Conservation (phyloP, 192 early-diverging fungal genomes). For the Coemansia sp. region DNA sequence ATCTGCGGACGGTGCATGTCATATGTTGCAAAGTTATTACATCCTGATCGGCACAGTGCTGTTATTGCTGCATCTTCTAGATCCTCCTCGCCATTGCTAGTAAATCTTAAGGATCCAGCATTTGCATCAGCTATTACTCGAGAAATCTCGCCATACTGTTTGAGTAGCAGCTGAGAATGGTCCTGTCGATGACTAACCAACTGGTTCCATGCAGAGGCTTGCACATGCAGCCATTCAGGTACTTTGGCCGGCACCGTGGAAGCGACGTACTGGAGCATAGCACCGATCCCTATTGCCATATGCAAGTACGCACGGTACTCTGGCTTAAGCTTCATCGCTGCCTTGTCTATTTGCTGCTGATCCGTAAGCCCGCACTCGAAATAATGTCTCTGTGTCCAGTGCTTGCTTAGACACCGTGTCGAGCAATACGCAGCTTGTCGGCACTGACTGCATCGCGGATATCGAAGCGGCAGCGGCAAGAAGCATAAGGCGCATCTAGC, state of each 20-base stretch:
- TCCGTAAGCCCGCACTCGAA: constrained; percentile 18
- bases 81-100: not conserved
- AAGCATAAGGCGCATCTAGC: constrained; percentile 34
- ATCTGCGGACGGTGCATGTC: constrained; percentile 8
- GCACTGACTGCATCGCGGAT: constrained; percentile 46
- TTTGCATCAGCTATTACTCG: constrained; percentile 4
- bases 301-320: constrained; percentile 24
- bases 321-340: constrained; percentile 24
- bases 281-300: constrained; percentile 21
- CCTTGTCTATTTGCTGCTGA: not conserved
- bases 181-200: constrained; percentile 27
- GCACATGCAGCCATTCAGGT: constrained; percentile 26
- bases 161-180: constrained; percentile 32
- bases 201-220: constrained; percentile 26
- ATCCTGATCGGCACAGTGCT: constrained; percentile 24
- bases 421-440: constrained; percentile 33
- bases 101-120: no score
- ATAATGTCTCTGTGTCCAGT: constrained; percentile 38
- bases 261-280: not conserved
- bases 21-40: constrained; percentile 42
- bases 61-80: constrained; percentile 3
- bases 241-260: not conserved
- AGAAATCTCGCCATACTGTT: constrained; percentile 38
- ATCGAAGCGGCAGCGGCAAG: constrained; percentile 16
- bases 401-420: constrained; percentile 15